Conservation (phyloP, 202 grass and related monocot species). For the Sporobolus alterniflorus region DNA sequence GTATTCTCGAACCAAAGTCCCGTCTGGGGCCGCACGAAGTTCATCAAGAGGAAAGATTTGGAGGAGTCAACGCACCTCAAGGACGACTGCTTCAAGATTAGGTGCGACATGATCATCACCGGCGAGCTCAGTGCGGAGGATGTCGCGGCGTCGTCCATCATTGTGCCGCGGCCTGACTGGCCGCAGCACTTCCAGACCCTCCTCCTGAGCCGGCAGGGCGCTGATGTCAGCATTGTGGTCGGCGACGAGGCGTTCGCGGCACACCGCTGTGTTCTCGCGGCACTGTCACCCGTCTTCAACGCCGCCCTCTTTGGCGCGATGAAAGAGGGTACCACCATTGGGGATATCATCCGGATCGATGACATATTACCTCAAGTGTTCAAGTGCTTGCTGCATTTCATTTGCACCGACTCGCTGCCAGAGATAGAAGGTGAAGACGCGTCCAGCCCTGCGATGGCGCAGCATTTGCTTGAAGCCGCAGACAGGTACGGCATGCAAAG, state of each 20-base stretch:
- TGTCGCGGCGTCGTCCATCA: not conserved
- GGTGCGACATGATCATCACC: not conserved
- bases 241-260: conserved; percentile 20
- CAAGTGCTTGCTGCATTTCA: conserved; percentile 5
- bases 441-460: not conserved
- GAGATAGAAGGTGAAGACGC: not conserved
- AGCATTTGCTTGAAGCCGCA: conserved; percentile 20
- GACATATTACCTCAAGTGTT: conserved; percentile 10
- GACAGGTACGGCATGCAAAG: conserved; percentile 20
- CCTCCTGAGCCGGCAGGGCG: not conserved
- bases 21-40: not conserved
- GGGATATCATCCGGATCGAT: not conserved
- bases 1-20: not conserved
- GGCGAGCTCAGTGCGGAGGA: not conserved
- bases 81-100: conserved; percentile 10
- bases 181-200: conserved; percentile 6
- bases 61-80: not conserved
- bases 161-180: conserved; percentile 13
- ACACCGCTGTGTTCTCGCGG: not conserved
- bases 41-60: not conserved
- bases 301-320: not conserved
- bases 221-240: conserved; percentile 26
- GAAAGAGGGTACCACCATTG: not conserved
- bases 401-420: not conserved
- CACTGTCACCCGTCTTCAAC: conserved; percentile 29